Conservation (phyloP, 495 filamentous ascomycete species). For the Aspergillus incahuasiensis region DNA sequence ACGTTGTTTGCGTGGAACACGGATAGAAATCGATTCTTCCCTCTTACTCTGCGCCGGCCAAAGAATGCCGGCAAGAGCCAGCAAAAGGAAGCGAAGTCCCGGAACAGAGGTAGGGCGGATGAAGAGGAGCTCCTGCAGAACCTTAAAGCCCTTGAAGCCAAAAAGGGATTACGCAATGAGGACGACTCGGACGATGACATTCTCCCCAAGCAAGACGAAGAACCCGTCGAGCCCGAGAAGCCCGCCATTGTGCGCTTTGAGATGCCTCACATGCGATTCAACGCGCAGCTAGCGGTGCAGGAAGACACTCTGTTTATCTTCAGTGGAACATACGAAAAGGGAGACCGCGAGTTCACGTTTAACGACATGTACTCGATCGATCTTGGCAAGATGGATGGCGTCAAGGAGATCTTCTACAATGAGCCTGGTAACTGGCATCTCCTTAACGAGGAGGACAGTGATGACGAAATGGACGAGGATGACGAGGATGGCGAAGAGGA, state of each 20-base stretch:
- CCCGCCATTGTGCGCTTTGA: conserved; percentile 54
- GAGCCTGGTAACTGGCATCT: conserved; percentile 85
- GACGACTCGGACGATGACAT: conserved; percentile 46
- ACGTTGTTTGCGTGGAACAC: conserved; percentile 84
- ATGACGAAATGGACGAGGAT: conserved; percentile 66
- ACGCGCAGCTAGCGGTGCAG: conserved; percentile 83
- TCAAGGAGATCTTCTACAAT: conserved; percentile 78
- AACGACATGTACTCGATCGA: conserved; percentile 92
- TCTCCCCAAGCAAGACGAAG: conserved; percentile 48
- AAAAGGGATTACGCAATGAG: conserved; percentile 51
- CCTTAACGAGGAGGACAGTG: conserved; percentile 60
- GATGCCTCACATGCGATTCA: conserved; percentile 84
- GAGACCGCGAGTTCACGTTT: conserved; percentile 88
- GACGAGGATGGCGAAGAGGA: conserved; percentile 63
- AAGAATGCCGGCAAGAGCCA: conserved; percentile 56
- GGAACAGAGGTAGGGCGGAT: conserved; percentile 71
- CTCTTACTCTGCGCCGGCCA: conserved; percentile 68
- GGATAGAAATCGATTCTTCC: conserved; percentile 91
- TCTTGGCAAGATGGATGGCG: conserved; percentile 85
- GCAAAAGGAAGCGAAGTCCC: conserved; percentile 50
- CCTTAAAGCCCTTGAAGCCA: conserved; percentile 73
- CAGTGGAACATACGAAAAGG: conserved; percentile 91
- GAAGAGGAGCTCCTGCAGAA: conserved; percentile 87
- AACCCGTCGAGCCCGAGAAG: conserved; percentile 49
- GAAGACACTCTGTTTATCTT: conserved; percentile 90